Base-by-base conservation (phyloP, 2,329 filamentous ascomycete species). In the Talaromyces sp. region DNA sequence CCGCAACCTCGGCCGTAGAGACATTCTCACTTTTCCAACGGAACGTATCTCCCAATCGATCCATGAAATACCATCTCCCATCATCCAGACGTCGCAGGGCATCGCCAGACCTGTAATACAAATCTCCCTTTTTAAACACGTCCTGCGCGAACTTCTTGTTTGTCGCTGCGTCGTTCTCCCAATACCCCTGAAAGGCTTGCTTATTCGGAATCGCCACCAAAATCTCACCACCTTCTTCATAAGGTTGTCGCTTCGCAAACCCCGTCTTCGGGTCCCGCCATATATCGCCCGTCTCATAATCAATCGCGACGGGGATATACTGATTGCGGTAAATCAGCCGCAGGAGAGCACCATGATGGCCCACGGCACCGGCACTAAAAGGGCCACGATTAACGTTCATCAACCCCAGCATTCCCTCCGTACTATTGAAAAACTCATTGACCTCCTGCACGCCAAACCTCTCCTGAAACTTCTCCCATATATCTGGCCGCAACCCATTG, bases 361-460 rank as follows among this genome's bases (percentile, higher is more conserved):
- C 91, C 2, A 93, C 89, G 31, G 85, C 82, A 4, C 86, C 84
- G 6, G 85, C 83, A 3, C 84, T 81, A 73, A 87, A 92, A 27
- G 88, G 86, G 1, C 89, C 85, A 61, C 82, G 79, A 63, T 84
- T 85, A 25, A 82, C 75, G 71, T 90, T 91, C 64, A 87, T 76
- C 10, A 92, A 78, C 0, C 76, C 75, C 70, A 93, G 84, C 59
- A 91, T 82, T 34, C 90, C 89, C 76, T 93, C 91, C 1, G 89
- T 91, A 65, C 88, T 90, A 74, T 89, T 91, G 82, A 92, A 93
- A 78, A 93, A 92, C 75, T 93, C 91, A 67, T 80, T 81, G 1
- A 93, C 85, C 31, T 85, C 83, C 78, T 73, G 61, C 6, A 82
- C 70, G 19, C 75, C 77, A 68, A 76, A 77, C 3, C 75, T 69